Base-by-base conservation (phyloP, 495 filamentous ascomycete genomes). In the Lasiosphaeris hirsuta region DNA sequence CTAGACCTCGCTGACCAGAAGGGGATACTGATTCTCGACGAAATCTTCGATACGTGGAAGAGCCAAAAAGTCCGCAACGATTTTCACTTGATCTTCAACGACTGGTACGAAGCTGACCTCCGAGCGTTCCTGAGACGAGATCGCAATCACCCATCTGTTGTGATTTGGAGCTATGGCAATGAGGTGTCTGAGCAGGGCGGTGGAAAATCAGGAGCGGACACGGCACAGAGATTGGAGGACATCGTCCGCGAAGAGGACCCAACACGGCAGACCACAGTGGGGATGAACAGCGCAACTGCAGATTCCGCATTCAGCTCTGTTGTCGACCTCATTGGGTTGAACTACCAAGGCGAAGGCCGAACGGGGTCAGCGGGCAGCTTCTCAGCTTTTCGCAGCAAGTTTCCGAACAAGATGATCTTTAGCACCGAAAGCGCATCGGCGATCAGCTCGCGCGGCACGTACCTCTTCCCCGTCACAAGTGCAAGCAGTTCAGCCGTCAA, bases 1-100 rank as follows among this genome's bases (percentile, higher is more conserved):
- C 80, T 85, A 36, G 73, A 81, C 5, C 62, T 88, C 0, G 79
- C 84, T 5, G 83, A 86, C 63, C 68, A 66, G 9, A 70, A 82
- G 63, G 85, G 84, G 0, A 65, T 88, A 37, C 69, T 88, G 68
- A 73, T 88, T 1, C 61, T 86, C 10, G 75, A 78, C 58, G 77
- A 77, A 54, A 75, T 77, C 17, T 77, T 80, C 63, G 78, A 81
- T 54, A 58, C 45, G 14, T 80, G 77, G 78, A 62, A 61, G 15
- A 41, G 18, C 9, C 30, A 51, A 19, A 81, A 81, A 61, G 68
- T 55, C 5, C 43, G 37, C 8, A 75, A 78, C 51, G 77, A 79
- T 56, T 81, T 72, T 54, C 74, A 78, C 46, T 54, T 72, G 13
- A 71, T 79, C 46, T 81, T 76, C 47, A 15, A 59, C 1, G 76